These are phyloP conservation scores for Tillandsia leiboldiana DNA, from an alignment of 176 grass and related monocot genomes.

Conservation along the genomic window DNA sequence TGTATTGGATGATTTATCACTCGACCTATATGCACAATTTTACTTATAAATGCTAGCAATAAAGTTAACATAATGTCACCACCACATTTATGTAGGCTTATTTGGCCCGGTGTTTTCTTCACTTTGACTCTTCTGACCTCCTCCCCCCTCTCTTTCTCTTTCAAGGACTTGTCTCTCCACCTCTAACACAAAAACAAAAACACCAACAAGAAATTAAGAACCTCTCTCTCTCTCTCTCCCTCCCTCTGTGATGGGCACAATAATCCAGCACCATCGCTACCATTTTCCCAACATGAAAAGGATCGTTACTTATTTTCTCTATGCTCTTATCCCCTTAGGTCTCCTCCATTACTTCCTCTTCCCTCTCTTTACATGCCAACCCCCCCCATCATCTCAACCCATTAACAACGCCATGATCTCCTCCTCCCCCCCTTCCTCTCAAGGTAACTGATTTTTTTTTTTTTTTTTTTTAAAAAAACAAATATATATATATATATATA, in stretches of 20 bases:
- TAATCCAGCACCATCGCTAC: slow-evolving; percentile 17
- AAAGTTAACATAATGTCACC: no score
- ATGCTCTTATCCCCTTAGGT: slow-evolving; percentile 40
- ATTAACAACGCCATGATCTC: neutral
- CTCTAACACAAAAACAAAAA: no score
- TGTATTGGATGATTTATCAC: no score
- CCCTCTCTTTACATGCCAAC: neutral
- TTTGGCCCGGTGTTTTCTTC: no score
- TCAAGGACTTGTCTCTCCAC: no score
- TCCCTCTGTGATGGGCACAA: slow-evolving; percentile 29
- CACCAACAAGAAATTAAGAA: no score
- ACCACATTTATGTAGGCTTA: no score
- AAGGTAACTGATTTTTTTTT: neutral
- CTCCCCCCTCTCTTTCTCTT: no score
- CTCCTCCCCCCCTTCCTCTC: neutral
- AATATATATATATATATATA: no score
- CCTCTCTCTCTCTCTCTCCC: neutral
- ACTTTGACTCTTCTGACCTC: no score
- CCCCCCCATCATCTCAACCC: neutral
- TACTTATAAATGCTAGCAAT: no score
- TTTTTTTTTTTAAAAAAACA: neutral
- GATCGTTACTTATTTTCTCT: slow-evolving; percentile 39
- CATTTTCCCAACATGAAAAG: slow-evolving; percentile 29
- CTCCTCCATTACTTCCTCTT: slow-evolving; percentile 49
- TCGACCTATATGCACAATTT: no score